Percentiles rank a stretch among this genome's conserved stretches.
phyloP scores from a whole-genome alignment of 1,284 basidiomycete species.

The Leccinum subrobustum region DNA sequence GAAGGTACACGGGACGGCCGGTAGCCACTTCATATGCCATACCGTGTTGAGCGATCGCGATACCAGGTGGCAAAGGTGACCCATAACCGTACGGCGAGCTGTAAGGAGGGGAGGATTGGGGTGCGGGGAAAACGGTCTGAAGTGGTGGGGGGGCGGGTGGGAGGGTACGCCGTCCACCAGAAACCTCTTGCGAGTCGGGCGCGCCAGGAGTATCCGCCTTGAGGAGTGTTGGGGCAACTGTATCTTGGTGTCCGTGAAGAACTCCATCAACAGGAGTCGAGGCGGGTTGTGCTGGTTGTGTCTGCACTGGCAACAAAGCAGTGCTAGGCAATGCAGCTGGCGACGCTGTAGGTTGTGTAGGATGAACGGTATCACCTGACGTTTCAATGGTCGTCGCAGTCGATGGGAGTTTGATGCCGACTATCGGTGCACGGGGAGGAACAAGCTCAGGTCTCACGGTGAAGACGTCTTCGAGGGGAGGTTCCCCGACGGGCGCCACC shows the following conservation, averaged over 20 bases:
- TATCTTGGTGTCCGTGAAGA: conserved; percentile 31
- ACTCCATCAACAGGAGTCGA: conserved; percentile 14
- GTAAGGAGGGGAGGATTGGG: conserved; percentile 57
- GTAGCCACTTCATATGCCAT: conserved; percentile 77
- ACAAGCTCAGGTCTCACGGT: conserved; percentile 50
- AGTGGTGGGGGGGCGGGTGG: conserved; percentile 51
- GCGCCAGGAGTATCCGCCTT: conserved; percentile 31
- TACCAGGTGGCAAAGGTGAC: conserved; percentile 65
- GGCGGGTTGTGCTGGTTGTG: conserved; percentile 11
- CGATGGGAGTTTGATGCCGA: conserved; percentile 31
- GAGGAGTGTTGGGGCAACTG: conserved; percentile 24
- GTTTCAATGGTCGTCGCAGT: conserved; percentile 3
- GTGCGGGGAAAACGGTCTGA: conserved; percentile 56
- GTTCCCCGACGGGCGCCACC: conserved; percentile 37
- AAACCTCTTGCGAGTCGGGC: conserved; percentile 21
- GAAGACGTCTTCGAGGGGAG: conserved; percentile 52
- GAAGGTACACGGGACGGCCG: conserved; percentile 71
- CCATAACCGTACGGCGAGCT: conserved; percentile 63
- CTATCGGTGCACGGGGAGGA: conserved; percentile 30
- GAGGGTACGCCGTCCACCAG: conserved; percentile 21
- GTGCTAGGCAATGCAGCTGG: conserved; percentile 8
- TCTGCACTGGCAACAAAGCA: conserved; percentile 7
- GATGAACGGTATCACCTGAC: conserved; percentile 3
- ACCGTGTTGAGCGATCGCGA: conserved; percentile 70
- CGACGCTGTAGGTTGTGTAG: conserved; percentile 10